phyloP scores from a whole-genome alignment of 371 early-diverging fungal genomes.

The Rhizomucor pusillus region DNA sequence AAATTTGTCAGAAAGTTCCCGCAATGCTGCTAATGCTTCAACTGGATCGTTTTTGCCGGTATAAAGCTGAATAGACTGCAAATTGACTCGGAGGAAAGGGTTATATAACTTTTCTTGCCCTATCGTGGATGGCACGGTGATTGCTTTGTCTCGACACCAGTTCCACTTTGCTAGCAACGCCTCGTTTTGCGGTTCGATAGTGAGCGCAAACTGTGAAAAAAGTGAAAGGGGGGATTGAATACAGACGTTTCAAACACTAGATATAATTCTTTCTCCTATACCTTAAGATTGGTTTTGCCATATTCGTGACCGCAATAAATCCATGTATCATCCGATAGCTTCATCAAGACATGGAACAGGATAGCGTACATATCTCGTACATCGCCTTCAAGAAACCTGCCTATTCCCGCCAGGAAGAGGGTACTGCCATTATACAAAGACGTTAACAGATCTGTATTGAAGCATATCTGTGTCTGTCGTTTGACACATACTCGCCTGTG shows the following conservation, averaged over 20 bases:
- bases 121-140: slow-evolving; percentile 86
- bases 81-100: slow-evolving; percentile 84
- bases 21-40: slow-evolving; percentile 72
- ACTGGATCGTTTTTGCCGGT: slow-evolving; percentile 69
- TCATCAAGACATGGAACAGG: slow-evolving; percentile 69
- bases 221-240: no score
- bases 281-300: slow-evolving; percentile 37
- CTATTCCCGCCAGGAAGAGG: slow-evolving; percentile 69
- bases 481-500: slow-evolving; percentile 39
- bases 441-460: neutral
- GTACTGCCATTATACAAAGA: slow-evolving; percentile 16
- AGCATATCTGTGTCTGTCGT: neutral
- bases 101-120: slow-evolving; percentile 83
- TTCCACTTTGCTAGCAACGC: slow-evolving; percentile 52
- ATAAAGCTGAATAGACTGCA: slow-evolving; percentile 64
- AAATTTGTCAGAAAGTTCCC: slow-evolving; percentile 70
- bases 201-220: slow-evolving; percentile 39
- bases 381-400: slow-evolving; percentile 93
- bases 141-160: slow-evolving; percentile 49
- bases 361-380: slow-evolving; percentile 83
- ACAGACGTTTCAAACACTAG: neutral
- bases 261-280: slow-evolving; percentile 5
- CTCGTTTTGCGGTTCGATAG: slow-evolving; percentile 49
- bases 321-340: slow-evolving; percentile 81
- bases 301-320: slow-evolving; percentile 92